Evolutionary conservation across 2,329 filamentous ascomycete genomes (phyloP).

Genomic region (Clarireedia paspali): DNA sequence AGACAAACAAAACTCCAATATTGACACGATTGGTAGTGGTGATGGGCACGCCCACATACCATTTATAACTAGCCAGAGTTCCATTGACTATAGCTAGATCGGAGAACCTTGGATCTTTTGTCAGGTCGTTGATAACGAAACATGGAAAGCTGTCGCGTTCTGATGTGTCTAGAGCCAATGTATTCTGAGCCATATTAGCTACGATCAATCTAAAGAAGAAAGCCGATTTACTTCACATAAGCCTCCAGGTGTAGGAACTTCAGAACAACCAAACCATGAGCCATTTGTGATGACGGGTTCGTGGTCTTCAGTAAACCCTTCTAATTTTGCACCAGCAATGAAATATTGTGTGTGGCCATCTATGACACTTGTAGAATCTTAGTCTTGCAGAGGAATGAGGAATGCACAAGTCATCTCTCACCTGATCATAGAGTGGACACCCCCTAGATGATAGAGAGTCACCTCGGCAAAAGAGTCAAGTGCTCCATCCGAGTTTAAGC

Average conservation of each 20-base stretch:
- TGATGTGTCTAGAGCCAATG: not conserved
- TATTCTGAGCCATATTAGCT: not conserved
- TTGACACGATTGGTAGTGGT: conserved; percentile 3
- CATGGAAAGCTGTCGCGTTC: conserved; percentile 4
- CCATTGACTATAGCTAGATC: conserved; percentile 11
- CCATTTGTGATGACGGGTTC: conserved; percentile 10
- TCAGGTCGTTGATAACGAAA: conserved; percentile 10
- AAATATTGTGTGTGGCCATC: conserved; percentile 21
- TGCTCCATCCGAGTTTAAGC: conserved; percentile 26
- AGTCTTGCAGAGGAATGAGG: not conserved
- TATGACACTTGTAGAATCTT: conserved; percentile 3
- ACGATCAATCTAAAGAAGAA: not conserved
- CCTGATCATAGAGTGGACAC: conserved; percentile 25
- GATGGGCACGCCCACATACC: conserved; percentile 13
- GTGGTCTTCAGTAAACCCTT: not conserved
- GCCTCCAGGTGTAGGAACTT: conserved; percentile 21
- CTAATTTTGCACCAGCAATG: conserved; percentile 19
- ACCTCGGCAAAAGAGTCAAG: conserved; percentile 37
- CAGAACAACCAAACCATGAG: conserved; percentile 24
- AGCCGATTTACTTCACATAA: conserved; percentile 22
- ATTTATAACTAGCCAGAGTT: conserved; percentile 8
- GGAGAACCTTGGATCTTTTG: conserved; percentile 8
- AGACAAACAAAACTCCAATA: conserved; percentile 51
- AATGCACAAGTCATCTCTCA: conserved; percentile 3
- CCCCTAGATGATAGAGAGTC: conserved; percentile 36